Base-by-base conservation (phyloP, 495 filamentous ascomycete species). In the Talaromyces thailandensis region DNA sequence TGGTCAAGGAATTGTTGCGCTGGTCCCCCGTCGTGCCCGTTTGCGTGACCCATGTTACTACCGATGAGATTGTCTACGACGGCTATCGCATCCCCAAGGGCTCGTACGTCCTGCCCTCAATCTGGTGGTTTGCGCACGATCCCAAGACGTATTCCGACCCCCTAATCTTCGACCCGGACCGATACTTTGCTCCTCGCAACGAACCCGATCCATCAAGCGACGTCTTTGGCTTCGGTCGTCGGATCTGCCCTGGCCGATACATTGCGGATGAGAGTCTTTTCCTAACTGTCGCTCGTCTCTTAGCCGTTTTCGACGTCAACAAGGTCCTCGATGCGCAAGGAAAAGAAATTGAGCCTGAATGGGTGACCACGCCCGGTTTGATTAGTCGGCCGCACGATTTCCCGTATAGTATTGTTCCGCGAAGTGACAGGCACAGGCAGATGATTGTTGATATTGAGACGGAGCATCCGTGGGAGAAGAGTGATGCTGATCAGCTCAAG, bases 241-340 rank as follows among this genome's bases (percentile, higher is more conserved):
- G 86, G 1, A 74, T 84, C 23, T 88, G 86, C 64, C 79, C 81
- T 1, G 86, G 85, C 0, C 80, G 81, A 2, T 72, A 82, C 50
- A 67, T 88, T 2, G 86, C 86, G 0, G 84, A 87, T 62, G 75
- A 74, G n/a, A 80, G 72, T 1, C 61, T 88, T 8, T 86, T 76
- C 66, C 37, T 85, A 0, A 76, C 66, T 18, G 66, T 82, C 4
- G 75, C 82, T 1, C 75, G 80, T 37, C 71, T 83, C 4, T 64
- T 89, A 8, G 83, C 84, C 67, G 82, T 74, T 0, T 87, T 86
- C 62, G 70, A 84, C 21, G 66, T 79, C 18, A 61, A 4, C 2
- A 69, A 71, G 18, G 50, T 21, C 11, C 18, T 63, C n/a, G 63
- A 61, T 5, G 56, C 61, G 6, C 45, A 65, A 21, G 63, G 63